Evolutionary conservation across 1,139 yeast species (phyloP).

Genomic region (Saccharomycopsis hybrid): DNA sequence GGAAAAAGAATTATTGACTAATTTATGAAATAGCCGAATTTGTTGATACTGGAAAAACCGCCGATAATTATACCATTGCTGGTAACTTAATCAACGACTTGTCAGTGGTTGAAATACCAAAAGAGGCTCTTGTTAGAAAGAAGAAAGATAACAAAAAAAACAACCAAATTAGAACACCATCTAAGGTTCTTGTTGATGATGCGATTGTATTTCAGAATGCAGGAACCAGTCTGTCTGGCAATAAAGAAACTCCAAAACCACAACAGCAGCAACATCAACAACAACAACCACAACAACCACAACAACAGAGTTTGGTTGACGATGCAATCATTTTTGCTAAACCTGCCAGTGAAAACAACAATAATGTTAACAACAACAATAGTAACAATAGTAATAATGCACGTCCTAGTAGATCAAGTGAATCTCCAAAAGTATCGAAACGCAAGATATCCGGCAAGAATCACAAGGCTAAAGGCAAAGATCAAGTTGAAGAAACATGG

Average conservation of each 20-base stretch:
- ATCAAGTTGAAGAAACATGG: slow-evolving; percentile 38
- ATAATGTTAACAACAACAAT: background rate
- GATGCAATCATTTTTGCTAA: slow-evolving; percentile 22
- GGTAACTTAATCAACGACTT: slow-evolving; percentile 25
- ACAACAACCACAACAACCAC: background rate
- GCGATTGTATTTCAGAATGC: slow-evolving; percentile 21
- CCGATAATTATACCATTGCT: slow-evolving; percentile 15
- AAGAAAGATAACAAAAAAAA: slow-evolving; percentile 24
- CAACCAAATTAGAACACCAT: background rate
- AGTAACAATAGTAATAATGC: background rate
- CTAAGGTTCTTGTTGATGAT: slow-evolving; percentile 5
- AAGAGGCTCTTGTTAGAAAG: slow-evolving; percentile 21
- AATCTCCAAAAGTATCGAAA: slow-evolving; percentile 16
- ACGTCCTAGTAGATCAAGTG: background rate
- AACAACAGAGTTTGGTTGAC: slow-evolving; percentile 16
- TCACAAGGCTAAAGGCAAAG: slow-evolving; percentile 7
- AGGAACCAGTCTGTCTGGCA: slow-evolving; percentile 8
- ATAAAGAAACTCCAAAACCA: slow-evolving; percentile 3
- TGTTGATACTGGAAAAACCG: slow-evolving; percentile 11
- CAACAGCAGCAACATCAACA: slow-evolving; percentile 8
- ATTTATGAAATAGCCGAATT: slow-evolving; percentile 15
- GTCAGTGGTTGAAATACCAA: slow-evolving; percentile 19
- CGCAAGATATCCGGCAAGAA: slow-evolving; percentile 5
- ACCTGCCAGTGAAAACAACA: slow-evolving; percentile 3
- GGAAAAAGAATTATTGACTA: background rate